Conservation (phyloP, 176 grass and related monocot species). For the Aegilops tauschii region DNA sequence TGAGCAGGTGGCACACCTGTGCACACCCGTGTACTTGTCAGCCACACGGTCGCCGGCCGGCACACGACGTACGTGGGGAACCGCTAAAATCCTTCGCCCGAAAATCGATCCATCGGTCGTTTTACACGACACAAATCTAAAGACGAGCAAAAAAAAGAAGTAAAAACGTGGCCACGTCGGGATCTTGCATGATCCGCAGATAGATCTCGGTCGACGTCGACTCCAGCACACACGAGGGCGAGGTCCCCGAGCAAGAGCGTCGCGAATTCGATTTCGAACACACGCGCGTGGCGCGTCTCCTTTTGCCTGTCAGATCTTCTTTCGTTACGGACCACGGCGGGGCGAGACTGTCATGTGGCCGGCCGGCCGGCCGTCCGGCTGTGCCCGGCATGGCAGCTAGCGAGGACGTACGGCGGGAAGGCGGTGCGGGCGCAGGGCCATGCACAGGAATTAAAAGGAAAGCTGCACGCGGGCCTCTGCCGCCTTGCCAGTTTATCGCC, state of each 20-base stretch:
- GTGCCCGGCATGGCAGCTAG: neutral
- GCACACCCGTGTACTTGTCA: neutral
- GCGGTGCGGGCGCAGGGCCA: neutral
- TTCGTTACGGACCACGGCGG: neutral
- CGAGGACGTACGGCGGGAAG: neutral
- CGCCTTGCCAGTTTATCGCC: neutral
- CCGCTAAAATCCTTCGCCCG: too few relatives aligned
- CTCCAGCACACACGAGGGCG: neutral
- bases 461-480: neutral
- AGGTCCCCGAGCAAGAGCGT: neutral
- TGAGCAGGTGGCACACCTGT: slow-evolving; percentile 11
- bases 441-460: neutral
- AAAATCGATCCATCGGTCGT: too few relatives aligned
- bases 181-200: neutral
- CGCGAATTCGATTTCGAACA: neutral
- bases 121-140: neutral
- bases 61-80: neutral
- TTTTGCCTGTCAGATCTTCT: neutral
- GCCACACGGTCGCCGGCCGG: neutral
- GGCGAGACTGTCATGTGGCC: neutral
- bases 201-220: neutral
- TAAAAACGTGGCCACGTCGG: neutral
- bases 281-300: neutral
- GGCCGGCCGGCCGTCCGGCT: neutral
- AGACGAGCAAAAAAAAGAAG: neutral